Conservation (phyloP, 2,329 filamentous ascomycete species). For the Clathrospora elynae region DNA sequence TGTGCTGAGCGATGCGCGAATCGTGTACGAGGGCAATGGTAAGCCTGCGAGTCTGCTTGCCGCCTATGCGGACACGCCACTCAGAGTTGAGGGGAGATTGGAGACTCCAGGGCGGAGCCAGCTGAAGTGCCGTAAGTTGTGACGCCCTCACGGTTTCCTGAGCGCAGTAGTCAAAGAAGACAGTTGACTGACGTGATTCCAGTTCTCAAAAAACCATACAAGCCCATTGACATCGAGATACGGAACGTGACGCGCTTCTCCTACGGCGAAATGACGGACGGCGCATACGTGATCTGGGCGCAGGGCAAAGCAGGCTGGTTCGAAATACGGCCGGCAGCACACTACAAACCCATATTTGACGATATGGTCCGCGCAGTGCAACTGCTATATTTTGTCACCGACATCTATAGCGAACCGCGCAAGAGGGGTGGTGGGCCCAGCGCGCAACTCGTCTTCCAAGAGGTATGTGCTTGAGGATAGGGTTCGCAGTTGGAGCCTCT, state of each 20-base stretch:
- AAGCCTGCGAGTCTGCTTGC: conserved; percentile 64
- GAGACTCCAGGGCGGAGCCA: conserved; percentile 44
- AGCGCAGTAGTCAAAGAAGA: neutral
- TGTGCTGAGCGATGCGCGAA: conserved; percentile 63
- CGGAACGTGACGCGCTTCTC: conserved; percentile 55
- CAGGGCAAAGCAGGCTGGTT: conserved; percentile 70
- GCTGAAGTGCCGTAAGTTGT: conserved; percentile 39
- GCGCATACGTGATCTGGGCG: conserved; percentile 68
- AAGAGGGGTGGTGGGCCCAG: conserved; percentile 48
- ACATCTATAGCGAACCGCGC: conserved; percentile 57
- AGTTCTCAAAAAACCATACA: conserved; percentile 44
- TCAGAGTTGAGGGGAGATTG: conserved; percentile 65
- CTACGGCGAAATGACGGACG: conserved; percentile 60
- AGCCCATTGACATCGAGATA: conserved; percentile 58
- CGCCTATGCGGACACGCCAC: conserved; percentile 64
- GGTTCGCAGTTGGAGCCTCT: too few species aligned
- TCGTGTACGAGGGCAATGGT: conserved; percentile 61
- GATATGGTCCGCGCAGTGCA: conserved; percentile 67
- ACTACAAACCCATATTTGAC: conserved; percentile 62
- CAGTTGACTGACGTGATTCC: conserved; percentile 15
- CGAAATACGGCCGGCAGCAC: conserved; percentile 64
- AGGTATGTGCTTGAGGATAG: conserved; percentile 31
- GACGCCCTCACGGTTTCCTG: neutral
- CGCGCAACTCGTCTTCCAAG: conserved; percentile 48
- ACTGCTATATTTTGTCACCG: conserved; percentile 67